A percentile compares a stretch with the other conserved stretches of the same genome.
Conservation (phyloP, 2,329 filamentous ascomycete genomes). For the Neoscytalidium dimidiatum region DNA sequence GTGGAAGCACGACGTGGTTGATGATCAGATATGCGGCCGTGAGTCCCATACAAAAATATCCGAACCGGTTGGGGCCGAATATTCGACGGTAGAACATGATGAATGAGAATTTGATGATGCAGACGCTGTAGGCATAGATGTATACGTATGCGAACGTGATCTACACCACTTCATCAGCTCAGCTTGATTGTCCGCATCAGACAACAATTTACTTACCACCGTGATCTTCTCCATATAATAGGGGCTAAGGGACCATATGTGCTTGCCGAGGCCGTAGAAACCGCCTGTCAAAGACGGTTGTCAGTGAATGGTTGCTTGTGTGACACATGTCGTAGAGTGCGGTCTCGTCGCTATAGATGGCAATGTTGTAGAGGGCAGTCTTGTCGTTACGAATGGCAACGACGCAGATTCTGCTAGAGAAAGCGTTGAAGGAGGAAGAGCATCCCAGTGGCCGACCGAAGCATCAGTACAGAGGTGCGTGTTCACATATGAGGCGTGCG, state of each 20-base stretch:
- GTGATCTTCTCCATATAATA: conserved; percentile 31
- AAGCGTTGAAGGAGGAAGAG: too few species aligned
- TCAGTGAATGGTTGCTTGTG: too few species aligned
- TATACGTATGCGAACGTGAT: conserved; percentile 31
- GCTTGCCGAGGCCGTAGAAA: conserved; percentile 29
- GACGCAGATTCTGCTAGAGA: too few species aligned
- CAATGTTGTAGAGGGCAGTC: too few species aligned
- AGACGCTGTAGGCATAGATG: conserved; percentile 31
- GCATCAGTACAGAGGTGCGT: too few species aligned
- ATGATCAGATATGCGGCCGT: conserved; percentile 27
- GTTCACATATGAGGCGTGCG: too few species aligned
- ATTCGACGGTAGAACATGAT: conserved; percentile 31
- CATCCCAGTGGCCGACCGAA: too few species aligned
- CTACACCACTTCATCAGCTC: conserved; percentile 13
- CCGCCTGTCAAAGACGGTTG: conserved; percentile 21
- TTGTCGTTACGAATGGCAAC: too few species aligned
- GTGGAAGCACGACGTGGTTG: conserved; percentile 26
- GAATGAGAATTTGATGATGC: conserved; percentile 31
- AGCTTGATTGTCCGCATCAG: background rate
- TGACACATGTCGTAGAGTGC: too few species aligned
- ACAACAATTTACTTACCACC: conserved; percentile 24
- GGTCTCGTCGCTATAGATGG: too few species aligned
- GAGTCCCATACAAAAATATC: conserved; percentile 25
- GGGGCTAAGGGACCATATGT: conserved; percentile 27
- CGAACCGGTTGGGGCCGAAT: conserved; percentile 29